phyloP scores from a whole-genome alignment of 768 basidiomycete species.

The Russula abietina region DNA sequence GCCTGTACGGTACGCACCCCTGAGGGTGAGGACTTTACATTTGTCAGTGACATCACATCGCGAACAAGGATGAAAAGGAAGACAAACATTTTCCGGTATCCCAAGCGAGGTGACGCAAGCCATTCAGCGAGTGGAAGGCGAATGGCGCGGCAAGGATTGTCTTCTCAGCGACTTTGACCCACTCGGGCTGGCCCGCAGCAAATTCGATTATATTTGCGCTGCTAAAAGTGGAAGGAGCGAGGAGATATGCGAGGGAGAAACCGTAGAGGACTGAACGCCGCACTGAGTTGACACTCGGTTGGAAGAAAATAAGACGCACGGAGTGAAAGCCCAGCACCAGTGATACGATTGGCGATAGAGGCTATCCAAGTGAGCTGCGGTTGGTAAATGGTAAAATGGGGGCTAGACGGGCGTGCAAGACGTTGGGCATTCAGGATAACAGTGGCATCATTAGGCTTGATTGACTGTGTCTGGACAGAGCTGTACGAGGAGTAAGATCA shows the following conservation, averaged over 20 bases:
- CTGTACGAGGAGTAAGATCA: conserved; percentile 30
- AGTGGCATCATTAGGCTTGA: conserved; percentile 50
- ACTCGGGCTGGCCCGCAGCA: conserved; percentile 65
- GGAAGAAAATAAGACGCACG: conserved; percentile 43
- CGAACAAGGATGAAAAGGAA: neutral
- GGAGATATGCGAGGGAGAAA: conserved; percentile 79
- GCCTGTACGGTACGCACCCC: conserved; percentile 72
- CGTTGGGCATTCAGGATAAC: conserved; percentile 85
- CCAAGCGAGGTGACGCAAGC: conserved; percentile 86
- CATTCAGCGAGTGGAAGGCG: conserved; percentile 87
- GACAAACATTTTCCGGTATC: conserved; percentile 82
- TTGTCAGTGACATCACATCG: neutral
- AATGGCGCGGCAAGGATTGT: conserved; percentile 78
- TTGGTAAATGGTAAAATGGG: conserved; percentile 96
- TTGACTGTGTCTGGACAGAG: conserved; percentile 56
- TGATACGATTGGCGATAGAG: conserved; percentile 83
- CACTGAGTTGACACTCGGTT: neutral
- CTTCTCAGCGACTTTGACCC: conserved; percentile 72
- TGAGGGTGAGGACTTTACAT: conserved; percentile 65
- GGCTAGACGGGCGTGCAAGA: conserved; percentile 80
- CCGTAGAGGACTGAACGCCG: conserved; percentile 68
- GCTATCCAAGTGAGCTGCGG: conserved; percentile 86
- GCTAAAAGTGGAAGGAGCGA: conserved; percentile 74
- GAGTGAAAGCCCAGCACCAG: conserved; percentile 73
- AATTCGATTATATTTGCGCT: conserved; percentile 70